Conservation (phyloP, 139 green algal genomes). For the Astrephomene gubernaculifera region DNA sequence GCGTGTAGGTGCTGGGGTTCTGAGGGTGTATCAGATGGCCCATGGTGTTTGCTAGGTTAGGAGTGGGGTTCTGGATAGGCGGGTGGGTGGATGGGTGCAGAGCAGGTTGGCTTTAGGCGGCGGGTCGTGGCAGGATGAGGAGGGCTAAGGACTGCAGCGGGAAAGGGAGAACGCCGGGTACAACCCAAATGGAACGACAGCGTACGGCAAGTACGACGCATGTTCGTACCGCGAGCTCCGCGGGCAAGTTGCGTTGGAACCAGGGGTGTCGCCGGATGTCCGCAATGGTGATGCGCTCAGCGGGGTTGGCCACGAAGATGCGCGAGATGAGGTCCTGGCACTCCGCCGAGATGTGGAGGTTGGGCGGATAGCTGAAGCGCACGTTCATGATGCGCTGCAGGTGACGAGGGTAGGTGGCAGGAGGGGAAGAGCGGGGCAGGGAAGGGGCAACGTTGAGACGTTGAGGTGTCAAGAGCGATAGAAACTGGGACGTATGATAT, state of each 20-base stretch:
- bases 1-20: constrained; percentile 27
- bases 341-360: constrained; percentile 81
- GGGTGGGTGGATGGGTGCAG: too few relatives aligned
- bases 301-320: constrained; percentile 89
- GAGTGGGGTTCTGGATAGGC: too few relatives aligned
- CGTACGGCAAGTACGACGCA: too few relatives aligned
- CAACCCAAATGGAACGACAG: too few relatives aligned
- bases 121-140: too few relatives aligned
- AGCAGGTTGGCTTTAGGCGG: too few relatives aligned
- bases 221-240: constrained; percentile 90
- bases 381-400: constrained; percentile 92
- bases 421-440: neutral
- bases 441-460: neutral
- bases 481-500: too few relatives aligned
- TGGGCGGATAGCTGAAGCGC: constrained; percentile 85
- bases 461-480: too few relatives aligned
- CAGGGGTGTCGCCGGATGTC: constrained; percentile 93
- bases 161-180: too few relatives aligned
- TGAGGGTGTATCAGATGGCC: too few relatives aligned
- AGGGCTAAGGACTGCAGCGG: too few relatives aligned
- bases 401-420: neutral
- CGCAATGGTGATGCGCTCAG: constrained; percentile 84
- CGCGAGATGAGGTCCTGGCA: constrained; percentile 89
- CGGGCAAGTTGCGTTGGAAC: constrained; percentile 93
- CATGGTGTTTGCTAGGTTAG: too few relatives aligned